Conservation (phyloP, 139 green algal genomes). For the Edaphochlamys debaryana region DNA sequence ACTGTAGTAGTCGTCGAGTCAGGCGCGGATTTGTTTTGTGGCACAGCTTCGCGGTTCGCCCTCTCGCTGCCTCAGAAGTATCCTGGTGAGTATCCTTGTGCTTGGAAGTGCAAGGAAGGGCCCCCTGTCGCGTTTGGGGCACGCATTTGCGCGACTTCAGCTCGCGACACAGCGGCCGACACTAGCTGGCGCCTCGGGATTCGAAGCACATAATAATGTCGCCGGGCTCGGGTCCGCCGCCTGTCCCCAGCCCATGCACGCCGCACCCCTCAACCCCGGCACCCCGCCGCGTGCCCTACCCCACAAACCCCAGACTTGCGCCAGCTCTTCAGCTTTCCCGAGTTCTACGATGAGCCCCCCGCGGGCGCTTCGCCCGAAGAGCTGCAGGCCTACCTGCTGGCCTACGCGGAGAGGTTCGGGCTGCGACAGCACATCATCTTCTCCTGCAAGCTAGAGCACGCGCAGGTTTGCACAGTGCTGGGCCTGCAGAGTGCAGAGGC, state of each 20-base stretch:
- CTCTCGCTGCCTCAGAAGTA: background rate
- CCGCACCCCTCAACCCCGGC: background rate
- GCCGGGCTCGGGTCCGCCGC: too few relatives aligned
- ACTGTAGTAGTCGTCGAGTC: conserved; percentile 26
- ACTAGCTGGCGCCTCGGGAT: too few relatives aligned
- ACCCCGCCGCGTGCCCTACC: background rate
- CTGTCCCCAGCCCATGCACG: background rate
- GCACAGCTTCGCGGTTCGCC: background rate
- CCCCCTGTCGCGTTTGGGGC: background rate
- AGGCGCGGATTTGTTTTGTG: background rate
- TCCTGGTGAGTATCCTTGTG: background rate
- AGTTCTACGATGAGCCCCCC: background rate
- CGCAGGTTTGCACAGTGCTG: conserved; percentile 6
- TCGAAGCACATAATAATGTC: too few relatives aligned
- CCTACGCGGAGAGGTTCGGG: conserved; percentile 10
- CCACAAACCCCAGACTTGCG: background rate
- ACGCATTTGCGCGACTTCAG: background rate
- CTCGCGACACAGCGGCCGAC: too few relatives aligned
- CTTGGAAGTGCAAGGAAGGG: too few relatives aligned
- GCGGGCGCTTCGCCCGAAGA: background rate
- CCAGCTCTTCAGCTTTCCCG: conserved; percentile 1
- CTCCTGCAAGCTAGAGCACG: conserved; percentile 32
- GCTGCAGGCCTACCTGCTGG: conserved; percentile 1
- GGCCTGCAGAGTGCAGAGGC: too few relatives aligned
- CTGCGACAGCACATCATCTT: conserved; percentile 38